These are phyloP conservation scores for Penicillium capsulatum DNA, from an alignment of 2,329 filamentous ascomycete species.

Conservation along the genomic window DNA sequence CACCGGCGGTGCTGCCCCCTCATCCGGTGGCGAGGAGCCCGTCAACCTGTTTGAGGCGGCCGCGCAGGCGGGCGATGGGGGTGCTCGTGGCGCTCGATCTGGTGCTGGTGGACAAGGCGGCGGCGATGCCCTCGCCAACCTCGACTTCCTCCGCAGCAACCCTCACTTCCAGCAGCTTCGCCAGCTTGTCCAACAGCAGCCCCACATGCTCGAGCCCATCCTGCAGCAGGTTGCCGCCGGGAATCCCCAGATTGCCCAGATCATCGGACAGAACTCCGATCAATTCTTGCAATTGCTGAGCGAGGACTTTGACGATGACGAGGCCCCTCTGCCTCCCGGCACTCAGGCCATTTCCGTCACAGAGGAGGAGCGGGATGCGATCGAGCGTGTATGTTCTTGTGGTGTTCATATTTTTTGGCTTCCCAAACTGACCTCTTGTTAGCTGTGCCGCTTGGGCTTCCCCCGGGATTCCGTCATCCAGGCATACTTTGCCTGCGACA, in stretches of 20 bases:
- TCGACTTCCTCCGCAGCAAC: conserved; percentile 92
- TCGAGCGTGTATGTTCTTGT: conserved; percentile 82
- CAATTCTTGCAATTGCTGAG: conserved; percentile 87
- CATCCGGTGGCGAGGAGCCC: conserved; percentile 52
- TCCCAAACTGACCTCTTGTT: conserved; percentile 6
- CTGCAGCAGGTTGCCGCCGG: conserved; percentile 91
- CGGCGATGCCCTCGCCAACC: conserved; percentile 63
- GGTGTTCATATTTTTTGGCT: too few species aligned
- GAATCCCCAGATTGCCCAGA: conserved; percentile 87
- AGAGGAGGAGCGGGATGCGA: conserved; percentile 93
- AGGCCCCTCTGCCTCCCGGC: conserved; percentile 72
- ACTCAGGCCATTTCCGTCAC: conserved; percentile 88
- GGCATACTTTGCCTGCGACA: conserved; percentile 98
- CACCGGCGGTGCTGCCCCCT: conserved; percentile 29
- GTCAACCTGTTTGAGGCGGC: conserved; percentile 93
- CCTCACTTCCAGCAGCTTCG: conserved; percentile 97
- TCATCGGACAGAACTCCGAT: conserved; percentile 88
- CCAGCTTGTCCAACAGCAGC: conserved; percentile 94
- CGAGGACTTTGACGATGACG: conserved; percentile 74
- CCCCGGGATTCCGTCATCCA: conserved; percentile 90
- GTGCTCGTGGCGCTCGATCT: conserved; percentile 40
- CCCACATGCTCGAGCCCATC: conserved; percentile 97
- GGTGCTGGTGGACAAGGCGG: conserved; percentile 44
- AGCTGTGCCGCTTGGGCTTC: conserved; percentile 92
- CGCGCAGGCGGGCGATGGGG: conserved; percentile 61